phyloP scores from a whole-genome alignment of 805 yeast genomes.

The Candida methanosorbosa region DNA sequence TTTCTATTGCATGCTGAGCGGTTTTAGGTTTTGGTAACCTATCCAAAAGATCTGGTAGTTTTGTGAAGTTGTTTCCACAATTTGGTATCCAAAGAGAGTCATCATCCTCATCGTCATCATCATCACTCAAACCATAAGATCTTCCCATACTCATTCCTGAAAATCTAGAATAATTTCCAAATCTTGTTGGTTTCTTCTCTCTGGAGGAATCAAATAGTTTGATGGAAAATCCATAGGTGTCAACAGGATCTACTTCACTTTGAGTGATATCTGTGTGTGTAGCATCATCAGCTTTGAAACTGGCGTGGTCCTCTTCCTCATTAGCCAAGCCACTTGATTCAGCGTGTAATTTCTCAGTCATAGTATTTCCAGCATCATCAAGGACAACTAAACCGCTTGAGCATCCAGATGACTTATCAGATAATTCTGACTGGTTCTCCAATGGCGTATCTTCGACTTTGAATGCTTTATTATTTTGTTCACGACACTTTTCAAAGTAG shows the following conservation, averaged over 20 bases:
- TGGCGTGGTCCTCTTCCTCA: background rate
- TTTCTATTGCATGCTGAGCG: too few species aligned
- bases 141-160: too few species aligned
- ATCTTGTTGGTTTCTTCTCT: slow-evolving; percentile 14
- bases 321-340: too few species aligned
- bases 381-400: slow-evolving; percentile 2
- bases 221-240: slow-evolving; percentile 40
- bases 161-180: slow-evolving; percentile 6
- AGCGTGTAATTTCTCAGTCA: too few species aligned
- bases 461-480: slow-evolving; percentile 9
- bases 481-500: slow-evolving; percentile 21
- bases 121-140: background rate
- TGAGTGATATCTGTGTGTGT: slow-evolving; percentile 40
- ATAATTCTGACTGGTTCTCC: too few species aligned
- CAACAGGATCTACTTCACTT: too few species aligned
- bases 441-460: slow-evolving; percentile 17
- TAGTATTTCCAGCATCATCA: too few species aligned
- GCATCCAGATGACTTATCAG: too few species aligned
- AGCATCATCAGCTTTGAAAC: slow-evolving; percentile 20
- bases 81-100: slow-evolving; percentile 36
- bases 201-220: slow-evolving; percentile 28
- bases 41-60: slow-evolving; percentile 30
- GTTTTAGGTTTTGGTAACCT: slow-evolving; percentile 18
- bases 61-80: slow-evolving; percentile 29
- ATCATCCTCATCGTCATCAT: slow-evolving; percentile 14